phyloP scores from a whole-genome alignment of 495 filamentous ascomycete species.

The Immersiella caudata region DNA sequence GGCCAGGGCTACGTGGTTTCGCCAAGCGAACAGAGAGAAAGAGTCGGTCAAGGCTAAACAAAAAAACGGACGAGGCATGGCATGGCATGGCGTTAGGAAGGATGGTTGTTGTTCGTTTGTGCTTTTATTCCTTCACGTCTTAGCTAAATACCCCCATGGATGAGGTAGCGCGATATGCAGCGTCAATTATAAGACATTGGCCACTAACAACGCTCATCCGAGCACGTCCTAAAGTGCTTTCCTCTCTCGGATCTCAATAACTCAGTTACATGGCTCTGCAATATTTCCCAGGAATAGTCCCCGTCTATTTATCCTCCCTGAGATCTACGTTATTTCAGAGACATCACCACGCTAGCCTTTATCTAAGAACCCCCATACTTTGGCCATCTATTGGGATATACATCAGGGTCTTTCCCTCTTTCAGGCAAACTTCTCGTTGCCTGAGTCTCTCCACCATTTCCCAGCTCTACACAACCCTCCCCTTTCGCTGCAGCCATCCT shows the following conservation, averaged over 20 bases:
- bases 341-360: background rate
- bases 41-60: constrained; percentile 15
- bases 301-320: background rate
- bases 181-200: background rate
- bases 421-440: background rate
- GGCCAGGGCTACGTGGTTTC: too few species aligned
- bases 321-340: background rate
- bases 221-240: too few species aligned
- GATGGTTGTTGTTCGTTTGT: constrained; percentile 13
- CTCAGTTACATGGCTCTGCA: too few species aligned
- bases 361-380: background rate
- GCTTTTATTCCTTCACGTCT: background rate
- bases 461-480: background rate
- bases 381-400: constrained; percentile 1
- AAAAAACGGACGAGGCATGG: constrained; percentile 3
- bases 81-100: constrained; percentile 25
- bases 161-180: background rate
- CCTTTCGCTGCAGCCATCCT: background rate
- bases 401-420: background rate
- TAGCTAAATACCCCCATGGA: constrained; percentile 19
- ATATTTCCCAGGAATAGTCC: too few species aligned
- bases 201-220: too few species aligned
- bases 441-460: background rate
- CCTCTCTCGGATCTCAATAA: too few species aligned
- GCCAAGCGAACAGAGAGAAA: background rate